phyloP scores from a whole-genome alignment of 2,329 filamentous ascomycete genomes.

The Penicillium thymicola region DNA sequence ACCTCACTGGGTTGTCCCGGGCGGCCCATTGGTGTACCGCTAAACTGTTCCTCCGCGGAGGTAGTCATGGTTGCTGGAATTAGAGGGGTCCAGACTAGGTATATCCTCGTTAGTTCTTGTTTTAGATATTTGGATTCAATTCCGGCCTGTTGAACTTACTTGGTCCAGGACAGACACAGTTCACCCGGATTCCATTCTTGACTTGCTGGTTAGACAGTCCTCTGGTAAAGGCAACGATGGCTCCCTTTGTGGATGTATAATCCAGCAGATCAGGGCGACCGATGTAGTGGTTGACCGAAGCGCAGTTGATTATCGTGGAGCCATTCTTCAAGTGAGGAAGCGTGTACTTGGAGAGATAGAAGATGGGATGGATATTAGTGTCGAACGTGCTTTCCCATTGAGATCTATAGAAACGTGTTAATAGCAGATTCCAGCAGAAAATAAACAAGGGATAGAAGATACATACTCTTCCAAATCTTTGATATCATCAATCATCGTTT shows the following conservation, averaged over 20 bases:
- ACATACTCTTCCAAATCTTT: slow-evolving; percentile 62
- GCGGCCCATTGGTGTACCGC: slow-evolving; percentile 67
- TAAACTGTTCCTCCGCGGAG: slow-evolving; percentile 67
- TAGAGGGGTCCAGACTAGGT: slow-evolving; percentile 66
- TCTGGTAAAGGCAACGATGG: slow-evolving; percentile 74
- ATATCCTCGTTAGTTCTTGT: too few species aligned
- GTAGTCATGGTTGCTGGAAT: slow-evolving; percentile 70
- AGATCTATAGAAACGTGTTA: slow-evolving; percentile 47
- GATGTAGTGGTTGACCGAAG: slow-evolving; percentile 78
- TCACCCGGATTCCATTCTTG: slow-evolving; percentile 69
- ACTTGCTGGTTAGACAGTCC: slow-evolving; percentile 73
- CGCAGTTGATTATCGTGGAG: slow-evolving; percentile 77
- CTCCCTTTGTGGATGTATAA: slow-evolving; percentile 73
- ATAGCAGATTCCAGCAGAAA: neutral
- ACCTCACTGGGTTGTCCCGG: slow-evolving; percentile 78
- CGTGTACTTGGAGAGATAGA: slow-evolving; percentile 74
- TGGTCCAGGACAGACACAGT: slow-evolving; percentile 73
- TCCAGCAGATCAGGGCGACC: slow-evolving; percentile 76
- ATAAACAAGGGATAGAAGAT: neutral
- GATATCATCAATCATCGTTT: slow-evolving; percentile 73
- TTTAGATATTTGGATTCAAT: too few species aligned
- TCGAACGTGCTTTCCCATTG: slow-evolving; percentile 78
- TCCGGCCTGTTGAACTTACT: slow-evolving; percentile 25
- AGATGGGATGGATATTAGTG: slow-evolving; percentile 77
- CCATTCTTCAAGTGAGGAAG: slow-evolving; percentile 72